phyloP scores from a whole-genome alignment of 306 rosid genomes.

The Notholithocarpus densiflorus region DNA sequence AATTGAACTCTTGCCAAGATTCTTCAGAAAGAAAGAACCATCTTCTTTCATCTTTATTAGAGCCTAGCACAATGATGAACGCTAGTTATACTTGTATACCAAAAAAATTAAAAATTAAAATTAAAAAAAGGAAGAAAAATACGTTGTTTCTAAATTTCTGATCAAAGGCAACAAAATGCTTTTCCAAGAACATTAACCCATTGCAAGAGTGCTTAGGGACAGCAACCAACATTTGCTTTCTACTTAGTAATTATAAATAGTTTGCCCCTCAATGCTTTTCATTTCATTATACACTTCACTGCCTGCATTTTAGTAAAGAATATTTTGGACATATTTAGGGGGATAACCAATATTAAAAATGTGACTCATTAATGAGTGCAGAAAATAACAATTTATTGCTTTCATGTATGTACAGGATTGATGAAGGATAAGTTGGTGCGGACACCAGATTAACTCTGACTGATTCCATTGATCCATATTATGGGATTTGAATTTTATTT shows the following conservation, averaged over 20 bases:
- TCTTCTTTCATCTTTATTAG: constrained; percentile 67
- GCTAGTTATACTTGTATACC: constrained; percentile 15
- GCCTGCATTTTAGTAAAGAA: background rate
- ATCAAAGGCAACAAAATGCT: background rate
- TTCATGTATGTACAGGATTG: constrained; percentile 9
- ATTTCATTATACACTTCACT: background rate
- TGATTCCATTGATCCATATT: too few species aligned
- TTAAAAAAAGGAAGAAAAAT: background rate
- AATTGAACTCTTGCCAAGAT: constrained; percentile 66
- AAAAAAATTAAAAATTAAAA: background rate
- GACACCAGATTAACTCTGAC: too few species aligned
- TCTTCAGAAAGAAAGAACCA: constrained; percentile 65
- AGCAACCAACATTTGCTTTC: background rate
- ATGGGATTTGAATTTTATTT: too few species aligned
- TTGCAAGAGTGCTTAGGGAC: constrained; percentile 2
- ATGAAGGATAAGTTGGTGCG: background rate
- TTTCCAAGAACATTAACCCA: constrained; percentile 5
- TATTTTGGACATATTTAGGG: background rate
- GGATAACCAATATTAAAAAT: constrained; percentile 8
- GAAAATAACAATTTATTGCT: constrained; percentile 1
- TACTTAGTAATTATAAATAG: background rate
- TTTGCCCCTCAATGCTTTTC: background rate
- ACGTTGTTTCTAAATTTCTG: background rate
- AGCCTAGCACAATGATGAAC: constrained; percentile 46
- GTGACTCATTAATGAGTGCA: background rate